Evolutionary conservation across 177 flowering plant species (phyloP).

Genomic region (Vitis hybrid): DNA sequence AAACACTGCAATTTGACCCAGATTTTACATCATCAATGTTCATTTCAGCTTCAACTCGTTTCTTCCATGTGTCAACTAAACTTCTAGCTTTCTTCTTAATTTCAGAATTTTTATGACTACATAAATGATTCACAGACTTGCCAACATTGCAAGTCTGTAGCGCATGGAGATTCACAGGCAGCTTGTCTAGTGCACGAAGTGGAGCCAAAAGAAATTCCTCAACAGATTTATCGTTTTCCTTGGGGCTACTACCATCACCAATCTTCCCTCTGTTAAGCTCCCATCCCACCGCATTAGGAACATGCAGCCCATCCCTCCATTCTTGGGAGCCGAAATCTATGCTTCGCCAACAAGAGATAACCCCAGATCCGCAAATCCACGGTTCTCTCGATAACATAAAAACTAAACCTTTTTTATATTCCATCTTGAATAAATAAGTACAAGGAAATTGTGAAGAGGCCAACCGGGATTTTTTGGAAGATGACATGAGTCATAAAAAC

Average conservation of each 20-base stretch:
- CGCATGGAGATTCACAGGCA: constrained; percentile 88
- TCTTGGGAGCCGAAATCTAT: too few species aligned
- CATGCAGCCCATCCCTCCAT: too few species aligned
- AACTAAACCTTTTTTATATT: constrained; percentile 52
- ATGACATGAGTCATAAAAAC: constrained; percentile 95
- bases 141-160: constrained; percentile 82
- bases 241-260: constrained; percentile 57
- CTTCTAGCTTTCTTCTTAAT: constrained; percentile 89
- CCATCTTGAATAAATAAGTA: constrained; percentile 77
- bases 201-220: constrained; percentile 82
- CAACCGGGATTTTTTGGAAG: constrained; percentile 90
- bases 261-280: constrained; percentile 38
- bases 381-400: constrained; percentile 86
- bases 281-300: too few species aligned
- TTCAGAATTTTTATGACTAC: constrained; percentile 76
- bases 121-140: constrained; percentile 85
- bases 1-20: constrained; percentile 50
- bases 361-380: constrained; percentile 85
- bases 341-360: constrained; percentile 24
- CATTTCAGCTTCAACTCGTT: constrained; percentile 94
- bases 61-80: constrained; percentile 96
- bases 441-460: constrained; percentile 94
- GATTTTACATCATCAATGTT: constrained; percentile 71
- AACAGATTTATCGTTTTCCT: constrained; percentile 63
- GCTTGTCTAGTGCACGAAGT: constrained; percentile 88